phyloP scores from a whole-genome alignment of 1,284 basidiomycete species.

The Boletellus deceptivus region DNA sequence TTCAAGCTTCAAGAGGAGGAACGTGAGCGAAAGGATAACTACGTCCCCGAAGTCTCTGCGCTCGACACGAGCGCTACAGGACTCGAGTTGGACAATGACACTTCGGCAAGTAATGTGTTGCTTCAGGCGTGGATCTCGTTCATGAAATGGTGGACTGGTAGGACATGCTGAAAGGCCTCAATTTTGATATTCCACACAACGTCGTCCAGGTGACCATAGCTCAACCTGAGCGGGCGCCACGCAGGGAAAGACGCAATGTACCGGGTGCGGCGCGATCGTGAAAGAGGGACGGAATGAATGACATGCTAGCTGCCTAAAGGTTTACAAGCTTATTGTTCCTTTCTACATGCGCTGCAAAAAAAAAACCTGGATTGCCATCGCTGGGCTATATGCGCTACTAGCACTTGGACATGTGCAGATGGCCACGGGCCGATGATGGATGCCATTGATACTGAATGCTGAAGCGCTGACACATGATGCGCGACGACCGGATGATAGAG shows the following conservation, averaged over 20 bases:
- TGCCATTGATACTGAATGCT: too few species aligned
- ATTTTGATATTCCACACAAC: slow-evolving; percentile 86
- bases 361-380: too few species aligned
- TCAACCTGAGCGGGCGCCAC: slow-evolving; percentile 68
- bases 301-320: not conserved
- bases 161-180: slow-evolving; percentile 86
- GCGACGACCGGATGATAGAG: too few species aligned
- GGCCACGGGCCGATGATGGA: too few species aligned
- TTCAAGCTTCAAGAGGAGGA: slow-evolving; percentile 99
- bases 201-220: slow-evolving; percentile 68
- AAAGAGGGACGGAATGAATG: not conserved
- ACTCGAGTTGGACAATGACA: slow-evolving; percentile 87
- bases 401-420: too few species aligned
- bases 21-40: slow-evolving; percentile 99
- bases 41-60: slow-evolving; percentile 94
- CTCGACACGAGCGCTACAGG: slow-evolving; percentile 76
- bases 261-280: slow-evolving; percentile 71
- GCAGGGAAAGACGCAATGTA: slow-evolving; percentile 77
- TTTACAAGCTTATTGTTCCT: too few species aligned
- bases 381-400: too few species aligned
- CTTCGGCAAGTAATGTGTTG: slow-evolving; percentile 64
- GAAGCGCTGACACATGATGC: too few species aligned
- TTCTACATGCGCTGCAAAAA: too few species aligned
- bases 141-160: slow-evolving; percentile 28
- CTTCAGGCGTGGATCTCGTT: not conserved